phyloP scores from a whole-genome alignment of 1,284 basidiomycete species.

The Trichosporon inkin region DNA sequence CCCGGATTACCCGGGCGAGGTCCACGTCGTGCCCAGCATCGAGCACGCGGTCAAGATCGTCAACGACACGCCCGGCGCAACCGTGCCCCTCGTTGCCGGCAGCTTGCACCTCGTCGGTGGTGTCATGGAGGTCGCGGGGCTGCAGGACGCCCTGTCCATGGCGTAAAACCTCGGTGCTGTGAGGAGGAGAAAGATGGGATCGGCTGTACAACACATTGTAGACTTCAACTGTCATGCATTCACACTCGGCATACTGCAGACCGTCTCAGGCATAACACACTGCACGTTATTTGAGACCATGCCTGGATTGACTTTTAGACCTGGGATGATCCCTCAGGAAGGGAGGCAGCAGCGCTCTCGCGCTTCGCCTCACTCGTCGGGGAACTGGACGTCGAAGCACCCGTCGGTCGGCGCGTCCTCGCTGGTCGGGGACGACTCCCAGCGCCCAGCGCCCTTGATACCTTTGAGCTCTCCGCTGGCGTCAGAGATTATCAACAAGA shows the following conservation, averaged over 20 bases:
- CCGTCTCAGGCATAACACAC: too few species aligned
- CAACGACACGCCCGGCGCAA: conserved; percentile 42
- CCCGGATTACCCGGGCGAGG: conserved; percentile 59
- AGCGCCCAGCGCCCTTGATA: background rate
- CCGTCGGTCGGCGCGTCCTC: conserved; percentile 1
- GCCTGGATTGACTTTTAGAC: too few species aligned
- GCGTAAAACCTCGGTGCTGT: conserved; percentile 23
- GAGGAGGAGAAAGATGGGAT: background rate
- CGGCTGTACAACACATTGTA: conserved; percentile 4
- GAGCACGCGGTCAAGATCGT: conserved; percentile 75
- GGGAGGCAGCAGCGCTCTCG: too few species aligned
- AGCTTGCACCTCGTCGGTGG: conserved; percentile 94
- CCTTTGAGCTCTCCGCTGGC: conserved; percentile 4
- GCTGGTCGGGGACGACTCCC: background rate
- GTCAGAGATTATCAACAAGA: background rate
- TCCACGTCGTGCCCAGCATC: conserved; percentile 80
- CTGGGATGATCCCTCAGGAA: too few species aligned
- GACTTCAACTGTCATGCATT: conserved; percentile 6
- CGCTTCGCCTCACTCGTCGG: too few species aligned
- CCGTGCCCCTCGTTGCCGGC: conserved; percentile 75
- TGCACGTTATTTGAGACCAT: too few species aligned
- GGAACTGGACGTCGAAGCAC: background rate
- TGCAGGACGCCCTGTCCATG: conserved; percentile 57
- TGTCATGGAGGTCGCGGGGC: conserved; percentile 78
- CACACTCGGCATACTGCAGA: background rate